Percentiles rank a stretch among this genome's conserved stretches.
These are phyloP conservation scores for Mycena vulgaris DNA, from an alignment of 768 basidiomycete genomes.

Conservation along the genomic window DNA sequence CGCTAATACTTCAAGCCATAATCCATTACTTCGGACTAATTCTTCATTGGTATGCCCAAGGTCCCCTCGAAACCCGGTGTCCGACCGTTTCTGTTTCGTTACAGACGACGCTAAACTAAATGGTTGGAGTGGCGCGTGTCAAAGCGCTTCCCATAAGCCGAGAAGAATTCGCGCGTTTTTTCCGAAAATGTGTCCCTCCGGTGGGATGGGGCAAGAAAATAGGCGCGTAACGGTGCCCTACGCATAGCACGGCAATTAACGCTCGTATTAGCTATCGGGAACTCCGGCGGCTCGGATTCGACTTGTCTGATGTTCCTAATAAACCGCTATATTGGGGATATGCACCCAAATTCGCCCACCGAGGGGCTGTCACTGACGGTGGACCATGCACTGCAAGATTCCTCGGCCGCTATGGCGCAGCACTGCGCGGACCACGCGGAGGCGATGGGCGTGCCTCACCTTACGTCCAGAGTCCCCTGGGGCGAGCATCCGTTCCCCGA, in stretches of 20 bases:
- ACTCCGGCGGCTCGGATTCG: constrained; percentile 89
- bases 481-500: constrained; percentile 64
- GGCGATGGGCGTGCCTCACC: constrained; percentile 62
- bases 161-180: constrained; percentile 37
- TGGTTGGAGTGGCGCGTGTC: neutral
- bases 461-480: constrained; percentile 71
- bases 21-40: too few species aligned
- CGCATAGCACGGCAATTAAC: neutral
- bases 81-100: too few species aligned
- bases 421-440: constrained; percentile 61
- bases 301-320: constrained; percentile 83
- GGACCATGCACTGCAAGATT: constrained; percentile 77
- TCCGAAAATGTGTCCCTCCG: constrained; percentile 59
- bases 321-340: constrained; percentile 56
- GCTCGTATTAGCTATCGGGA: constrained; percentile 72
- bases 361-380: constrained; percentile 73
- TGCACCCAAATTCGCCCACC: constrained; percentile 32
- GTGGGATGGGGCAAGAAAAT: constrained; percentile 65
- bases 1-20: too few species aligned
- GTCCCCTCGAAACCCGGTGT: too few species aligned
- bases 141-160: constrained; percentile 24
- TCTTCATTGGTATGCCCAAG: too few species aligned
- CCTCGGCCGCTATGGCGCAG: constrained; percentile 70
- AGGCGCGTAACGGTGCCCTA: constrained; percentile 51
- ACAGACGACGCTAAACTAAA: neutral